Percentiles rank a stretch among this genome's conserved stretches.
These are phyloP conservation scores for Phalaenopsis hybrid DNA, from an alignment of 116 monocot genomes.

Conservation along the genomic window DNA sequence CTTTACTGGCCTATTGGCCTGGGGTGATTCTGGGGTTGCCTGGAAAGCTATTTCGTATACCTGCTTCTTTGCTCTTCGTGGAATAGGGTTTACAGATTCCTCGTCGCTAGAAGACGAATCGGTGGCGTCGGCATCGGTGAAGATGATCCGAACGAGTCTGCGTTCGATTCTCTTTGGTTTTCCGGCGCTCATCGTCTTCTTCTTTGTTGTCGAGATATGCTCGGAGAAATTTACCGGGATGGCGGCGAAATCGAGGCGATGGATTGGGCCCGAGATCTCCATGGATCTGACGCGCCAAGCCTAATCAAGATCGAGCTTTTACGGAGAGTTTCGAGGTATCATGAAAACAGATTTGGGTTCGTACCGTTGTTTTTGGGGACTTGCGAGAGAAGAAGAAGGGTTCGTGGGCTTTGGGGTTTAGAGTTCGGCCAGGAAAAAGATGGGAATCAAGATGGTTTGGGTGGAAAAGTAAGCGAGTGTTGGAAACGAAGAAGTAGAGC, in stretches of 20 bases:
- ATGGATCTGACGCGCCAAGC: slow-evolving; percentile 1
- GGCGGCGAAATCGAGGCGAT: background rate
- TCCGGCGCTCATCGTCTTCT: background rate
- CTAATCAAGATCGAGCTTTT: too few relatives aligned
- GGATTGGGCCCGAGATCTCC: background rate
- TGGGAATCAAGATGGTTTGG: too few relatives aligned
- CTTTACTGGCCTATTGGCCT: background rate
- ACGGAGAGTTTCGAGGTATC: background rate
- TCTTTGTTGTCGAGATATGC: background rate
- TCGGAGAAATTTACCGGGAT: background rate
- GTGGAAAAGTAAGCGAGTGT: too few relatives aligned
- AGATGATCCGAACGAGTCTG: slow-evolving; percentile 29
- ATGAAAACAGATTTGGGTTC: background rate
- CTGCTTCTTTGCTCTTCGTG: slow-evolving; percentile 23
- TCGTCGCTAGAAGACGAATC: slow-evolving; percentile 29
- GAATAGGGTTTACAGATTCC: background rate
- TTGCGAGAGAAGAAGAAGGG: too few relatives aligned
- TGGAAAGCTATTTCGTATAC: slow-evolving; percentile 25
- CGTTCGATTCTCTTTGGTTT: background rate
- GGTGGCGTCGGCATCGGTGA: slow-evolving; percentile 41
- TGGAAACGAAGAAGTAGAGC: too few relatives aligned
- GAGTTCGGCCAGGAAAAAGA: too few relatives aligned
- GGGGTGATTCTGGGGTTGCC: background rate
- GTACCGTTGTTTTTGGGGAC: background rate
- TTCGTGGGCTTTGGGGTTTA: too few relatives aligned